phyloP scores from a whole-genome alignment of 2,329 filamentous ascomycete genomes.

The Eurotiales sp. region DNA sequence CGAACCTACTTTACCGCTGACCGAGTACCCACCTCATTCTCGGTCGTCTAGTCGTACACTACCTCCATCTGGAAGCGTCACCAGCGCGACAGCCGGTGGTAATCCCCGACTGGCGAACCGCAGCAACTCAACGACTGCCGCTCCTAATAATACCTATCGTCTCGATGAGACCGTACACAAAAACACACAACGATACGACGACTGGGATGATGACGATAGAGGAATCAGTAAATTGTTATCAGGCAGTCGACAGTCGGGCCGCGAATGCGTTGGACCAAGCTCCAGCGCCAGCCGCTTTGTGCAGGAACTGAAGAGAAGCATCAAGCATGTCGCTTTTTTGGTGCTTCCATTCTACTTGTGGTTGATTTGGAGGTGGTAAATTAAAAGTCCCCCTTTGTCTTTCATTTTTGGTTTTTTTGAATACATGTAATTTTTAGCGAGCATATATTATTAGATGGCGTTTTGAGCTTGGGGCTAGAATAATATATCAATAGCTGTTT shows the following conservation, averaged over 20 bases:
- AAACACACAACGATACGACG: conserved; percentile 13
- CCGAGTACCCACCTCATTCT: conserved; percentile 20
- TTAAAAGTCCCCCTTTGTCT: background rate
- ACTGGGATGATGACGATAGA: conserved; percentile 23
- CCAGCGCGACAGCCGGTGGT: conserved; percentile 19
- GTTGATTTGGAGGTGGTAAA: conserved; percentile 17
- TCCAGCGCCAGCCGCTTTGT: conserved; percentile 58
- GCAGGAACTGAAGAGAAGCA: conserved; percentile 50
- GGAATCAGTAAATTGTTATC: conserved; percentile 23
- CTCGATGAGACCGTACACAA: conserved; percentile 11
- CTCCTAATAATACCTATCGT: background rate
- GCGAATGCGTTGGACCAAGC: conserved; percentile 21
- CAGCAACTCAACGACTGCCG: background rate
- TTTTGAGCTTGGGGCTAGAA: background rate
- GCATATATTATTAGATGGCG: conserved; percentile 3
- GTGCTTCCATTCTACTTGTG: conserved; percentile 63
- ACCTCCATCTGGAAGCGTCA: conserved; percentile 22
- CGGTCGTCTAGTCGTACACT: conserved; percentile 20
- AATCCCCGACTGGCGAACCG: conserved; percentile 18
- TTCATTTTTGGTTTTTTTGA: background rate
- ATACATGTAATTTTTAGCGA: conserved; percentile 10
- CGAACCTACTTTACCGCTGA: conserved; percentile 30
- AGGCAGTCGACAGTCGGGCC: conserved; percentile 5
- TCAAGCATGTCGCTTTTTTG: conserved; percentile 56
- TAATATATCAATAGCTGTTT: background rate